phyloP scores from a whole-genome alignment of 495 filamentous ascomycete genomes.

The Darksidea phi region DNA sequence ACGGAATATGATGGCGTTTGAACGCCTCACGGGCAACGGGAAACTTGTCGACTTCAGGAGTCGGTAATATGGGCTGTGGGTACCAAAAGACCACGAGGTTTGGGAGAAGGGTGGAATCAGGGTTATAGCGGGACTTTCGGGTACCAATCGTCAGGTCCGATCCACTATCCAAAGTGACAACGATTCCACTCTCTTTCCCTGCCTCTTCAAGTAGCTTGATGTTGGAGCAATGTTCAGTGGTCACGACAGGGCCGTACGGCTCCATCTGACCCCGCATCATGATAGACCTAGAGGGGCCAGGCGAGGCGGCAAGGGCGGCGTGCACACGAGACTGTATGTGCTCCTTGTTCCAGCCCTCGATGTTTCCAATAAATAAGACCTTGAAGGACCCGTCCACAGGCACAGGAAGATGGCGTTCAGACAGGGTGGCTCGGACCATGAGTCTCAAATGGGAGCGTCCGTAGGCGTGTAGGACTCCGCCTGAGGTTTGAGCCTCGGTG shows the following conservation, averaged over 20 bases:
- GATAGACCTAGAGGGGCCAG: slow-evolving; percentile 27
- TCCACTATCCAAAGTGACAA: slow-evolving; percentile 17
- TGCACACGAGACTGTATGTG: slow-evolving; percentile 27
- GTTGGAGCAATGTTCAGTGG: slow-evolving; percentile 26
- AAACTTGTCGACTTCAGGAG: slow-evolving; percentile 7
- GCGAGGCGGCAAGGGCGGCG: slow-evolving; percentile 26
- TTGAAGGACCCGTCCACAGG: slow-evolving; percentile 15
- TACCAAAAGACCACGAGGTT: slow-evolving; percentile 32
- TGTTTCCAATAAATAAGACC: slow-evolving; percentile 30
- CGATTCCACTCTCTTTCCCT: neutral
- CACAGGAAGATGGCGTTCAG: slow-evolving; percentile 9
- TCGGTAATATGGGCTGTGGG: neutral
- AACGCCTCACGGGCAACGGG: slow-evolving; percentile 16
- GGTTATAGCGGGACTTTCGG: neutral
- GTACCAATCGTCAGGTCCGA: slow-evolving; percentile 15
- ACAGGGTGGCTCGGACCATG: slow-evolving; percentile 23
- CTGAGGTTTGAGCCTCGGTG: slow-evolving; percentile 5
- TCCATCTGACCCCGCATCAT: slow-evolving; percentile 29
- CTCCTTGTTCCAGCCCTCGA: slow-evolving; percentile 23
- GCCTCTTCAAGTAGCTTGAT: neutral
- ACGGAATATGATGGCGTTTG: slow-evolving; percentile 14
- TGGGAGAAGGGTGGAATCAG: slow-evolving; percentile 12
- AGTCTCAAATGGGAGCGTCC: slow-evolving; percentile 18
- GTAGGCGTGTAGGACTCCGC: slow-evolving; percentile 15
- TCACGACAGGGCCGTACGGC: slow-evolving; percentile 16